These are phyloP conservation scores for Saccharomyces uvarum DNA, from an alignment of 1,139 yeast genomes.

Conservation along the genomic window DNA sequence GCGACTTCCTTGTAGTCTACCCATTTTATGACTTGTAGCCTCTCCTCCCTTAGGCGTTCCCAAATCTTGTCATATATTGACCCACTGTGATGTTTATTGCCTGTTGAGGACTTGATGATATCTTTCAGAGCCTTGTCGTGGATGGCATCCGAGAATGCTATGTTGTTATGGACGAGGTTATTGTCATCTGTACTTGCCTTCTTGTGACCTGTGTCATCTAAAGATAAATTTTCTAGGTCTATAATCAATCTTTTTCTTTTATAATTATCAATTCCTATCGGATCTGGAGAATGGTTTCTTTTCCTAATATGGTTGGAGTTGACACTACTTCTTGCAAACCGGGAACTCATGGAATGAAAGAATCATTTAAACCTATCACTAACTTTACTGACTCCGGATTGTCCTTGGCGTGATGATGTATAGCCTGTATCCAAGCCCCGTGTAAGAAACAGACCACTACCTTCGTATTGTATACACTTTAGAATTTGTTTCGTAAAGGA, in stretches of 20 bases:
- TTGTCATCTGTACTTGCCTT: background rate
- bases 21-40: slow-evolving; percentile 25
- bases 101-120: slow-evolving; percentile 1
- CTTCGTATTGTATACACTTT: background rate
- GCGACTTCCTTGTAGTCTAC: slow-evolving; percentile 16
- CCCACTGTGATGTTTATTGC: slow-evolving; percentile 3
- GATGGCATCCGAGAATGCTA: background rate
- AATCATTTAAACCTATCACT: background rate
- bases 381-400: background rate
- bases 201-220: slow-evolving; percentile 11
- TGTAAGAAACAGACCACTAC: background rate
- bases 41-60: slow-evolving; percentile 18
- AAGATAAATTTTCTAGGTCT: slow-evolving; percentile 26
- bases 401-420: background rate
- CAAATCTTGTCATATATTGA: slow-evolving; percentile 16
- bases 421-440: background rate
- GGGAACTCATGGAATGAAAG: background rate
- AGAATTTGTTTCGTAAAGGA: background rate
- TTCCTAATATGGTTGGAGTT: slow-evolving; percentile 15
- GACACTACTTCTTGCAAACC: slow-evolving; percentile 6
- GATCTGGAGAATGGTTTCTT: slow-evolving; percentile 25
- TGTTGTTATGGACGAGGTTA: background rate
- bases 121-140: slow-evolving; percentile 1
- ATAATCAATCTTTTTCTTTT: slow-evolving; percentile 24
- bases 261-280: slow-evolving; percentile 24